Percentiles rank a stretch among this genome's conserved stretches.
Conservation (phyloP, 441 rosid genomes). For the Populus hybrid region DNA sequence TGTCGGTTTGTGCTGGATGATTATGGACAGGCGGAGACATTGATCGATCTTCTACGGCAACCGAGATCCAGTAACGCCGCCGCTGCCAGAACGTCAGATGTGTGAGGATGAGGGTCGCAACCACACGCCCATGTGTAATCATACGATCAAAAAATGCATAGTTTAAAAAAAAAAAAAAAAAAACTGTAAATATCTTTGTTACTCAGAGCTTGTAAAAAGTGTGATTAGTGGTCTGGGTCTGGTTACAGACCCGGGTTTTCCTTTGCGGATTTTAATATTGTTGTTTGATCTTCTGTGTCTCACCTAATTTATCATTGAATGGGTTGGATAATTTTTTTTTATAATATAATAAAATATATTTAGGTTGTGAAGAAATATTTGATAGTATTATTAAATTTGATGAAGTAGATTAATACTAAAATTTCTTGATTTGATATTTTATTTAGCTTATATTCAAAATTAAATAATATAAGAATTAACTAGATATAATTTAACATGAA, state of each 20-base stretch:
- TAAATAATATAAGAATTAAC: too few species aligned
- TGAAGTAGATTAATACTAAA: too few species aligned
- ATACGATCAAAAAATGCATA: slow-evolving; percentile 3
- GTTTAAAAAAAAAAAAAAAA: not conserved
- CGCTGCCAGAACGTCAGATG: slow-evolving; percentile 44
- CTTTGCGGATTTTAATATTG: not conserved
- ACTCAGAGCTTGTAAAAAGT: slow-evolving; percentile 11
- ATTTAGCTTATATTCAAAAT: too few species aligned
- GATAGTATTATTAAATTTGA: not conserved
- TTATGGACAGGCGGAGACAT: slow-evolving; percentile 65
- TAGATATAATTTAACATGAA: too few species aligned
- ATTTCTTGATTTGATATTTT: too few species aligned
- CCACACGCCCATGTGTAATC: slow-evolving; percentile 33
- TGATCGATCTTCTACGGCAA: slow-evolving; percentile 76
- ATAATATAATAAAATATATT: not conserved
- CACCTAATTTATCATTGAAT: too few species aligned
- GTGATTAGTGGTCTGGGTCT: slow-evolving; percentile 13
- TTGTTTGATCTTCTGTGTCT: not conserved
- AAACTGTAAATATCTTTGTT: slow-evolving; percentile 35
- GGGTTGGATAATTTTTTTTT: too few species aligned
- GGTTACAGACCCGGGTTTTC: not conserved
- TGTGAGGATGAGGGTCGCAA: slow-evolving; percentile 31
- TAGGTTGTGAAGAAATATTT: not conserved
- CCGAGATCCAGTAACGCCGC: slow-evolving; percentile 70
- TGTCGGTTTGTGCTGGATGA: slow-evolving; percentile 25